Base-by-base conservation (phyloP, 345 rosid species). In the Viola odorata region DNA sequence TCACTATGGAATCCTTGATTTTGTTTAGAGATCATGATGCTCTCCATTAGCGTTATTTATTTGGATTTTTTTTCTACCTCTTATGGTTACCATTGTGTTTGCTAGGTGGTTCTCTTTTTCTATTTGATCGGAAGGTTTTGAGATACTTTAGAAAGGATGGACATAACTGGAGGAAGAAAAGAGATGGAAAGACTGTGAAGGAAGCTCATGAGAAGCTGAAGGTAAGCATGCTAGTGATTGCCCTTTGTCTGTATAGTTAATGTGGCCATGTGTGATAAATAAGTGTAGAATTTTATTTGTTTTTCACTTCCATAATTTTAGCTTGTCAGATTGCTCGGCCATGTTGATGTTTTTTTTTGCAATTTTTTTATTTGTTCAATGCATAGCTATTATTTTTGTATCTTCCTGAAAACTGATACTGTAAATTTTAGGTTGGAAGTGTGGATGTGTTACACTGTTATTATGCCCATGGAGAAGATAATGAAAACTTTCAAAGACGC, bases 391-490 rank as follows among this genome's bases (percentile, higher is more conserved):
- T 15, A 4, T 23, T 23, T 1, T 23, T 23, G 32, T 23, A 23
- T 23, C 32, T 23, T 23, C 2, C 32, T 23, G 32, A 23, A 23
- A 23, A 23, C 1, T 68, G 63, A 82, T 62, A 68, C 69, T 72
- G 50, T 80, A 71, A 57, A 71, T 55, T 76, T 48, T 76, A 91
- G 98, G 96, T 87, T 72, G 96, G 98, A 70, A 87, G 98, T 65
- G 67, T 91, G 65, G 98, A 91, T 77, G 85, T 87, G 51, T 69
- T 91, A 63, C 98, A 91, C 61, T 91, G 98, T 78, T 91, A 91
- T 78, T 91, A 91, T 78, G 98, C 98, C 23, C 98, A 89, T 62
- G 96, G 98, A 63, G 95, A 91, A 78, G 98, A 85, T 17, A 87
- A 85, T 55, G 95, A 85, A 69, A 82, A 73, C 64, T 91, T 91